A percentile compares a stretch with the other conserved stretches of the same genome.
phyloP scores from a whole-genome alignment of 768 basidiomycete genomes.

The Auricularia sp. region DNA sequence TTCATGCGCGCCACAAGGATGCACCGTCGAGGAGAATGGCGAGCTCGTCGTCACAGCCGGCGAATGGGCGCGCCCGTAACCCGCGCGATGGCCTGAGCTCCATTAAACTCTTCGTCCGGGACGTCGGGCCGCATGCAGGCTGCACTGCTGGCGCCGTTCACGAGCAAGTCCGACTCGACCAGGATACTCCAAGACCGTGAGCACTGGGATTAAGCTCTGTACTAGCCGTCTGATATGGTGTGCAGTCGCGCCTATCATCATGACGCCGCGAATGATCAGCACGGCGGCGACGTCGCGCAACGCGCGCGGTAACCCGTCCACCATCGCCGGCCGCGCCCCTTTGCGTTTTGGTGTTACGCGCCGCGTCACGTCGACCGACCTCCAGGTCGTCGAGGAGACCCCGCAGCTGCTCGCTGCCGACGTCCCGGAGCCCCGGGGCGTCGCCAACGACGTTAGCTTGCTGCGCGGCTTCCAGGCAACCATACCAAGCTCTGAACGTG shows the following conservation, averaged over 20 bases:
- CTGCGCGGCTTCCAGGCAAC: constrained; percentile 91
- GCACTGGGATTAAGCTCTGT: constrained; percentile 14
- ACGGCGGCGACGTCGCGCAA: constrained; percentile 45
- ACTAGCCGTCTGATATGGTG: neutral
- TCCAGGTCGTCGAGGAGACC: constrained; percentile 74
- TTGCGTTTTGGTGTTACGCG: constrained; percentile 54
- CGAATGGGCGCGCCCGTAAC: constrained; percentile 4
- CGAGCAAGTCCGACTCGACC: constrained; percentile 45
- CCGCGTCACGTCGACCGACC: constrained; percentile 71
- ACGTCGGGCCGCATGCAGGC: constrained; percentile 38
- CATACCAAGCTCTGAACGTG: constrained; percentile 77
- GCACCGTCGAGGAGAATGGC: neutral
- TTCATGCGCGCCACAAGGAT: too few species aligned
- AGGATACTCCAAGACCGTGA: constrained; percentile 67
- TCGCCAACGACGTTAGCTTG: constrained; percentile 66
- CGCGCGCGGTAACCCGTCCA: constrained; percentile 13
- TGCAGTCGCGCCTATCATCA: constrained; percentile 76
- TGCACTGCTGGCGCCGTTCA: constrained; percentile 60
- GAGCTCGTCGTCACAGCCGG: neutral
- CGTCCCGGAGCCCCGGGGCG: constrained; percentile 63
- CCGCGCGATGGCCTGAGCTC: constrained; percentile 30
- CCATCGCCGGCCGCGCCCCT: constrained; percentile 35
- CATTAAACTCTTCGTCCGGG: constrained; percentile 13
- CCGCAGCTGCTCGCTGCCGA: constrained; percentile 62
- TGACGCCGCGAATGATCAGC: constrained; percentile 78